Base-by-base conservation (phyloP, 257 asterid species). In the Lantana camara region DNA sequence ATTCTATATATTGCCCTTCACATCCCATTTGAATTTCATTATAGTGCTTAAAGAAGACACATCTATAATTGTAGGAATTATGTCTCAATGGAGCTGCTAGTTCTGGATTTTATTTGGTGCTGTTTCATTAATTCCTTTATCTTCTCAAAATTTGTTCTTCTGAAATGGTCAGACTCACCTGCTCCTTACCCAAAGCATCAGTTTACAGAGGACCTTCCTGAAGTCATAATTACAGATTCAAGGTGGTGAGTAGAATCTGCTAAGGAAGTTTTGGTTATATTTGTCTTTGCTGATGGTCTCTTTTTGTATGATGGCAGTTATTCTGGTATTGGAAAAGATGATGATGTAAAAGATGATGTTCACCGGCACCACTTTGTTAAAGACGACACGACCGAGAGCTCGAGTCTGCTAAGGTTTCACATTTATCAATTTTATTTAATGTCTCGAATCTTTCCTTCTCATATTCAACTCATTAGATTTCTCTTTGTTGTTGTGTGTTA, bases 381-480 rank as follows among this genome's bases (percentile, higher is more conserved):
- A 63, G 86, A 82, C 60, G 84, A 80, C 57, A 44, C 74, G 3
- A 70, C 69, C 37, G 87, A 82, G 50, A 75, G 74, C 71, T 54
- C 60, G 64, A 80, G 89, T 60, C 75, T 76, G 60, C 77, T 47
- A 49, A 89, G 96, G 96, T 89, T 68, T 52, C 34, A 30, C 58
- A 80, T 66, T 59, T 21, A 16, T 62, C 57, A 44, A 15, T 73
- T 49, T 66, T 75, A 61, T 68, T 47, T 59, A 27, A 19, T 37
- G 58, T 13, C 13, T 20, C 23, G 13, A 23, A 16, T 54, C 34
- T 59, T 65, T 53, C 67, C 32, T 68, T n/a, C 62, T 41, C 58
- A 41, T 45, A 57, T 27, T 46, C 22, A 30, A 76, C 82, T 66
- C 64, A 76, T 57, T 59, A 30, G 41, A 29, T 30, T 58, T 61